These are phyloP conservation scores for Lachancea nothofagi DNA, from an alignment of 805 yeast genomes.

Conservation along the genomic window DNA sequence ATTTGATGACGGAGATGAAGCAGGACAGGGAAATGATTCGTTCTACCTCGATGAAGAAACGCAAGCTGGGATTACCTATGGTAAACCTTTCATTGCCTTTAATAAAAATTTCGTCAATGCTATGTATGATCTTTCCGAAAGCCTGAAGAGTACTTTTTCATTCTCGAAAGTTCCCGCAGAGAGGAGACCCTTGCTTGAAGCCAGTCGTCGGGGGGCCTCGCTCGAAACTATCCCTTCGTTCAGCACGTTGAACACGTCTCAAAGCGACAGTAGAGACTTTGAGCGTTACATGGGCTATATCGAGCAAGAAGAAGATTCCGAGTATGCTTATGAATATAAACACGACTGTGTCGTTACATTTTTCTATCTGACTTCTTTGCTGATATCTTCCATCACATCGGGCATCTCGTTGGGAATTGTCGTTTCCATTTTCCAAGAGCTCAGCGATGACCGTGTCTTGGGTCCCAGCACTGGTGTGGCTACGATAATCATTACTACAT, in stretches of 20 bases:
- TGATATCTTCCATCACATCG: constrained; percentile 25
- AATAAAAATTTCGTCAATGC: constrained; percentile 22
- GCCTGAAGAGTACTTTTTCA: constrained; percentile 13
- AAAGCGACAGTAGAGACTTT: constrained; percentile 15
- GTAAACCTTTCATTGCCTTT: constrained; percentile 24
- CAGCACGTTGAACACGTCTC: constrained; percentile 5
- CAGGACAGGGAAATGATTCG: constrained; percentile 6
- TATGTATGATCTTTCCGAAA: constrained; percentile 19
- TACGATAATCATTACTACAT: constrained; percentile 18
- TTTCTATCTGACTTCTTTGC: constrained; percentile 24
- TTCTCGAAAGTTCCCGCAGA: not conserved
- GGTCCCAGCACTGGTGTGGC: constrained; percentile 17
- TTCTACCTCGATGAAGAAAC: constrained; percentile 14
- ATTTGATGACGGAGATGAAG: constrained; percentile 31
- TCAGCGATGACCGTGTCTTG: constrained; percentile 19
- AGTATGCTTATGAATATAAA: constrained; percentile 24
- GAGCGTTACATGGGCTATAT: constrained; percentile 16
- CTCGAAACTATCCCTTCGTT: constrained; percentile 5
- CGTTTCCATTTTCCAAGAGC: constrained; percentile 21
- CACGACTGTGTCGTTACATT: constrained; percentile 32
- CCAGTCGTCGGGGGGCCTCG: constrained; percentile 4
- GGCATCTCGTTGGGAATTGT: constrained; percentile 27
- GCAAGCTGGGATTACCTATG: constrained; percentile 7
- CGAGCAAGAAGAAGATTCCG: constrained; percentile 21
- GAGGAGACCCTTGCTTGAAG: constrained; percentile 4